phyloP scores from a whole-genome alignment of 2,329 filamentous ascomycete genomes.

The Bipolaris sorokiniana region DNA sequence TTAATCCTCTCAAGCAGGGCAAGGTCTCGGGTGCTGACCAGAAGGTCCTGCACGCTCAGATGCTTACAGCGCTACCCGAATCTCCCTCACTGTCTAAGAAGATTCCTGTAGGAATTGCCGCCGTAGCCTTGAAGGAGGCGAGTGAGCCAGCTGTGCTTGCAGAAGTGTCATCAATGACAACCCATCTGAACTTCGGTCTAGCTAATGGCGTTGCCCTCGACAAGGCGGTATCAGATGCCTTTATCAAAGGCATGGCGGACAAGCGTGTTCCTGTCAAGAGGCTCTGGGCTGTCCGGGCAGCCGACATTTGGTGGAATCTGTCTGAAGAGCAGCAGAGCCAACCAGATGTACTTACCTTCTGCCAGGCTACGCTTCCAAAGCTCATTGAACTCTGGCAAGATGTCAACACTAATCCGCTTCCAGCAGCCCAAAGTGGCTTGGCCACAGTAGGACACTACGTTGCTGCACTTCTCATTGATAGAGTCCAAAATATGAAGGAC shows the following conservation, averaged over 20 bases:
- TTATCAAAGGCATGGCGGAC: slow-evolving; percentile 82
- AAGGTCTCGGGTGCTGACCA: slow-evolving; percentile 88
- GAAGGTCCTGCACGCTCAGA: slow-evolving; percentile 79
- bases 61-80: slow-evolving; percentile 65
- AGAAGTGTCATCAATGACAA: slow-evolving; percentile 74
- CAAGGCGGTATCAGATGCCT: slow-evolving; percentile 70
- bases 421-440: slow-evolving; percentile 81
- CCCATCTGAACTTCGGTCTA: slow-evolving; percentile 68
- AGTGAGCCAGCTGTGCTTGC: slow-evolving; percentile 82
- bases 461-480: slow-evolving; percentile 65
- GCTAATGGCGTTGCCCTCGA: slow-evolving; percentile 66
- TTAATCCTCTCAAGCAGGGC: slow-evolving; percentile 77
- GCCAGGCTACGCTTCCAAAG: slow-evolving; percentile 59
- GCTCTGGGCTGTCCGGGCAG: slow-evolving; percentile 78
- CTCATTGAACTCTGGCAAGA: slow-evolving; percentile 78
- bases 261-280: slow-evolving; percentile 81
- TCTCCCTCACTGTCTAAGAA: slow-evolving; percentile 69
- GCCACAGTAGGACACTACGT: slow-evolving; percentile 79
- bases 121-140: slow-evolving; percentile 79
- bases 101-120: slow-evolving; percentile 69
- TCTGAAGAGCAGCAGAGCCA: slow-evolving; percentile 56
- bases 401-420: slow-evolving; percentile 75
- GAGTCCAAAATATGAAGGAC: slow-evolving; percentile 60
- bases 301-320: slow-evolving; percentile 70
- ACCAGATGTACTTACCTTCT: slow-evolving; percentile 55